A percentile compares a stretch with the other conserved stretches of the same genome.
phyloP scores from a whole-genome alignment of 345 rosid species.

The Arabis alpina region DNA sequence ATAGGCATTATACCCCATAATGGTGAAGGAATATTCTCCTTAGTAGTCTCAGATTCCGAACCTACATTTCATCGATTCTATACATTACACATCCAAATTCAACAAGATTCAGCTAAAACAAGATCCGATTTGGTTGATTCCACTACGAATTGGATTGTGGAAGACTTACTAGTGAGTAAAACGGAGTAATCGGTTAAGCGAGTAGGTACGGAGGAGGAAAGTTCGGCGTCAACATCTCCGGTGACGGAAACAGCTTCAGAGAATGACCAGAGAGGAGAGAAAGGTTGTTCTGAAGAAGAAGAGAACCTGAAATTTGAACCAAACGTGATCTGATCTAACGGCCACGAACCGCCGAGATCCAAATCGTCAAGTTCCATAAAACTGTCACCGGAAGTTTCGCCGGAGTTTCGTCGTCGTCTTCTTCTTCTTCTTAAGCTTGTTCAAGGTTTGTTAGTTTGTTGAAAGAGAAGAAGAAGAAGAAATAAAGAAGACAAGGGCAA shows the following conservation, averaged over 20 bases:
- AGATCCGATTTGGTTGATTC: constrained; percentile 25
- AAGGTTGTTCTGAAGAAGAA: constrained; percentile 70
- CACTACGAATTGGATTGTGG: neutral
- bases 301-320: constrained; percentile 52
- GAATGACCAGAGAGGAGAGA: constrained; percentile 95
- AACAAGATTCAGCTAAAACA: neutral
- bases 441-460: neutral
- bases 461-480: constrained; percentile 18
- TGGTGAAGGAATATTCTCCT: constrained; percentile 61
- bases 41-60: constrained; percentile 44
- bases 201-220: constrained; percentile 40
- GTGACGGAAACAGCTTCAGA: constrained; percentile 48
- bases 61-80: constrained; percentile 46
- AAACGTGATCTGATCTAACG: constrained; percentile 72
- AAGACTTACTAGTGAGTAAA: constrained; percentile 59
- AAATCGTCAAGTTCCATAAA: constrained; percentile 73
- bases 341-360: constrained; percentile 70
- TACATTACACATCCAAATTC: constrained; percentile 2
- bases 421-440: neutral
- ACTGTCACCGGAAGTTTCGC: constrained; percentile 16
- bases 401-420: neutral
- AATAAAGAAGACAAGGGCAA: constrained; percentile 23
- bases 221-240: constrained; percentile 43
- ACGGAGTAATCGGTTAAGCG: constrained; percentile 55
- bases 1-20: constrained; percentile 51